These are phyloP conservation scores for Aureobasidium namibiae DNA, from an alignment of 2,329 filamentous ascomycete species.

Conservation along the genomic window DNA sequence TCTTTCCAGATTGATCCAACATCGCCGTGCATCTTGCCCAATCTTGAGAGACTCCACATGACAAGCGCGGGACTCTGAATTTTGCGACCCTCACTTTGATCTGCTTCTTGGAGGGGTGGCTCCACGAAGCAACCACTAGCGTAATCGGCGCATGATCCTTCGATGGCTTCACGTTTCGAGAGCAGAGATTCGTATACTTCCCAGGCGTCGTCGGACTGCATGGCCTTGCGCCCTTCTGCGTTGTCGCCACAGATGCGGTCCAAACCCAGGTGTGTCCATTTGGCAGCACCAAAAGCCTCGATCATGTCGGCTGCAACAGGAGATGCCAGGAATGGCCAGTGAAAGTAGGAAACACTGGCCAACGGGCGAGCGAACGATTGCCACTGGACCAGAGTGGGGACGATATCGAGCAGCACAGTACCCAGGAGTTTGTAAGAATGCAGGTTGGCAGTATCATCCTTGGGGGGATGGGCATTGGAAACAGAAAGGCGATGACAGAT, in stretches of 20 bases:
- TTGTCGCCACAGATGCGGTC: conserved; percentile 22
- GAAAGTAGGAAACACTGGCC: conserved; percentile 35
- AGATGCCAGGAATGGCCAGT: conserved; percentile 46
- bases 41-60: conserved; percentile 34
- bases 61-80: conserved; percentile 36
- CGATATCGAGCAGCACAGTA: conserved; percentile 40
- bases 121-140: conserved; percentile 36
- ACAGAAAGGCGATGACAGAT: conserved; percentile 43
- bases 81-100: conserved; percentile 38
- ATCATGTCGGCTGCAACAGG: conserved; percentile 38
- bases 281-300: conserved; percentile 32
- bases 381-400: conserved; percentile 42
- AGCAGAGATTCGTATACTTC: conserved; percentile 39
- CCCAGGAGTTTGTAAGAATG: conserved; percentile 30
- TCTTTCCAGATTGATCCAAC: conserved; percentile 36
- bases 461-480: conserved; percentile 24
- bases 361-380: conserved; percentile 30
- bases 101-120: conserved; percentile 34
- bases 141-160: conserved; percentile 41
- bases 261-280: conserved; percentile 31
- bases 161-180: conserved; percentile 33
- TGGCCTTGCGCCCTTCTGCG: conserved; percentile 23
- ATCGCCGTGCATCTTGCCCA: conserved; percentile 36
- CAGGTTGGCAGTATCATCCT: neutral
- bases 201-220: conserved; percentile 30